Evolutionary conservation across 176 grass and related monocot species (phyloP), one percentile per base, ranked within the genome.

Genomic region (Themeda triandra): DNA sequence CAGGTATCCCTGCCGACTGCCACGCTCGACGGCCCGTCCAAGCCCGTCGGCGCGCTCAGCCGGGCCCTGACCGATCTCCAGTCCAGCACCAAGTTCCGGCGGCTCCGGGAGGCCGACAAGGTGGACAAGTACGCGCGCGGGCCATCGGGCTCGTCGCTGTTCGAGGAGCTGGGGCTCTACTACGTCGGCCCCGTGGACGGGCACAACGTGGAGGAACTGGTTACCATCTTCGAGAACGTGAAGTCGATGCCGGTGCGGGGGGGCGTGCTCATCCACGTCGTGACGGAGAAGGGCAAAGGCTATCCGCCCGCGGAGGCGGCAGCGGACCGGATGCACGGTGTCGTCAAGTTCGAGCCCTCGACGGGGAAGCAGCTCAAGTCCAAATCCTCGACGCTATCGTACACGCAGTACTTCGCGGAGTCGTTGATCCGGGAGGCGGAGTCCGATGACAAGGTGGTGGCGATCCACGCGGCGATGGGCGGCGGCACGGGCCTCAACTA

Each of bases 141-240:
- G 74, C 86, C 86, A 3, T 66, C 89, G 0, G 91, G 91, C 1
- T 82, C 91, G 4, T 79, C 96, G 5, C 84, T 99, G 18, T 99
- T 99, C 82, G 96, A 99, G 88, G 96, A 99, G 88, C 96, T 99
- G 0, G 96, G 96, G 6, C 79, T 99, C 8, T 99, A 99, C 79
- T 99, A 99, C 80, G 96, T 99, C 77, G 96, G 96, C 31, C 96
- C 96, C 6, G 96, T 99, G 3, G 93, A 99, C 58, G 93, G 96
- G 8, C 96, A 99, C 89, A 91, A 46, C 77, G 62, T 99, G 0
- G 93, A 94, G 0, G 96, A 99, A 83, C 87, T 99, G 21, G 79
- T 94, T 27, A 88, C 81, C 48, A 90, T 99, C 73, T 94, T 99
- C 8, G 78, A 96, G 36, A 96, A 96, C 81, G 91, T 99, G 0